Base-by-base conservation (phyloP, 768 basidiomycete genomes). In the Agaricus sinodeliciosus region DNA sequence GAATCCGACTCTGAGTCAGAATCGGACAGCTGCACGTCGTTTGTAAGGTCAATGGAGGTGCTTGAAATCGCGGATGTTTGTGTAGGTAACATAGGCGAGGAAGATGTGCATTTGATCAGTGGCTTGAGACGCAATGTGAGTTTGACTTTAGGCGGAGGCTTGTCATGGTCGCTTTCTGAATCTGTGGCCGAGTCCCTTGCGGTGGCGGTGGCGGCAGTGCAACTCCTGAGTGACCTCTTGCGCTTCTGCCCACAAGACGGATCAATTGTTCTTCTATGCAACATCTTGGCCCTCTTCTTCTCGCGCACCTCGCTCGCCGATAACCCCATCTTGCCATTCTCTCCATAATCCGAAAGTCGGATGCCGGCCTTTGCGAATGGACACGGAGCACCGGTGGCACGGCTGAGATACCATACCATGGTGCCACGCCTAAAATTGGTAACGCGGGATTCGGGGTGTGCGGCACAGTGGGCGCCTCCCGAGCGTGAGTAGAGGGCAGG, bases 381-480 rank as follows among this genome's bases (percentile, higher is more conserved):
- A 66, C 87, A 90, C 0, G 83, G 80, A 5, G 82, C 77, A 46
- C 88, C 88, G 8, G 86, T 81, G 15, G 84, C 85, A 58, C 80
- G 78, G 63, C 81, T 82, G 54, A 90, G 74, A 65, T 89, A 90
- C 86, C 86, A 90, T 13, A 90, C 86, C 61, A 80, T 79, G 41
- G 87, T 90, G 27, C 88, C 88, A 34, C 82, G 77, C 52, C 87
- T 76, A 62, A 88, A 90, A 65, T 87, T 87, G 16, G 87, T 89
- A 36, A 75, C 57, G 31, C 84, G 73, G 50, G 69, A 72, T 35
- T 74, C 72, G 15, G 65, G 63, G 42, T 60, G 63, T 48, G 69
- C 62, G 12, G 71, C 66, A 49, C 68, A 69, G 58, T 78, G 74
- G 59, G 85, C 84, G 44, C 87, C 87, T 58, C 87, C 87, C 13